Evolutionary conservation across 2,329 filamentous ascomycete genomes (phyloP).

Genomic region (Fusarium illudens): DNA sequence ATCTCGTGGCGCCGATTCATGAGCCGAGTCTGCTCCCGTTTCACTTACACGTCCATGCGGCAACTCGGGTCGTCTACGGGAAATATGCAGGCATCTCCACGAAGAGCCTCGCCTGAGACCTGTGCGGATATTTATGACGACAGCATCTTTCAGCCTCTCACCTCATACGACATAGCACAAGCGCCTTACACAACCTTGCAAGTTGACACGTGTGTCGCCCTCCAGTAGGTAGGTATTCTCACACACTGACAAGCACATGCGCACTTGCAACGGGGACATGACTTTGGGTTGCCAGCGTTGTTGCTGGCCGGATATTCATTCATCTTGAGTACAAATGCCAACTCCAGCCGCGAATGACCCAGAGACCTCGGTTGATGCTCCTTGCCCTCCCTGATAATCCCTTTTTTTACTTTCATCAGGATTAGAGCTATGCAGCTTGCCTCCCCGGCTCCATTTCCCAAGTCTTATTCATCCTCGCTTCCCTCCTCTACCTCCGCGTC

Average conservation of each 20-base stretch:
- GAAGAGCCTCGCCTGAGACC: background rate
- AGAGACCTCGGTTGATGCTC: constrained; percentile 41
- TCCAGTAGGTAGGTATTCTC: background rate
- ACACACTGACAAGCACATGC: constrained; percentile 5
- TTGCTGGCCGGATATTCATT: constrained; percentile 40
- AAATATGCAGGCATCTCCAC: background rate
- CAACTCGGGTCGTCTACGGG: background rate
- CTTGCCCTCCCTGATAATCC: constrained; percentile 32
- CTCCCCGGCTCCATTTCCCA: constrained; percentile 32
- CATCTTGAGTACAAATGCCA: constrained; percentile 43
- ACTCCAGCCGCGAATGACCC: constrained; percentile 41
- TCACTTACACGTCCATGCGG: constrained; percentile 24
- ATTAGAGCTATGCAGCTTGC: constrained; percentile 33
- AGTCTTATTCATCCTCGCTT: constrained; percentile 27
- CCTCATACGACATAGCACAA: background rate
- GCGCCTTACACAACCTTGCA: background rate
- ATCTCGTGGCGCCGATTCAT: constrained; percentile 32
- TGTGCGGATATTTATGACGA: background rate
- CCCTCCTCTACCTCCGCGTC: background rate
- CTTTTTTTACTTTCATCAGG: constrained; percentile 29
- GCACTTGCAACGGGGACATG: background rate
- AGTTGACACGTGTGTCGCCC: background rate
- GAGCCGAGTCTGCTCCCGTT: constrained; percentile 22
- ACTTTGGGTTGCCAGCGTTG: constrained; percentile 32
- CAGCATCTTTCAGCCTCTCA: background rate